phyloP scores from a whole-genome alignment of 768 basidiomycete genomes.

The Dentipellis fragilis region DNA sequence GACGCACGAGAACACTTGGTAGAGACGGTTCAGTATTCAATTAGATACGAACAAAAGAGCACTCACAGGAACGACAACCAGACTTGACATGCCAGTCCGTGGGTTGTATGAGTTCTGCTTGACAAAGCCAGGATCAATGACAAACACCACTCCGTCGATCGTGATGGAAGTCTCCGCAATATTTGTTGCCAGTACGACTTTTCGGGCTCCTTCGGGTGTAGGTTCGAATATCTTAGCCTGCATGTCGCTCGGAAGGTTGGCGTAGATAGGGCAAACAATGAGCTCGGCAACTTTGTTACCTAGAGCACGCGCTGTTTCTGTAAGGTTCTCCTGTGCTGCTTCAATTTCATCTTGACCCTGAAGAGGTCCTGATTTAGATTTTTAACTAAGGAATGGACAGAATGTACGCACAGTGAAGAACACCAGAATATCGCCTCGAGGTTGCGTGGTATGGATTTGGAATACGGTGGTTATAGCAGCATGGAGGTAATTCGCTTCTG shows the following conservation, averaged over 20 bases:
- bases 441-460: conserved; percentile 98
- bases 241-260: conserved; percentile 98
- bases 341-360: conserved; percentile 99
- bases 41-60: background rate
- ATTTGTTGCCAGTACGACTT: conserved; percentile 97
- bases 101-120: conserved; percentile 99
- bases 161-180: conserved; percentile 99
- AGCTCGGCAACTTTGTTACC: conserved; percentile 95
- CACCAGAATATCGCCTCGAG: conserved; percentile 93
- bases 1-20: conserved; percentile 89
- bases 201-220: conserved; percentile 90
- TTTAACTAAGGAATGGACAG: background rate
- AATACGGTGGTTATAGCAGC: conserved; percentile 98
- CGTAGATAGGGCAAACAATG: conserved; percentile 95
- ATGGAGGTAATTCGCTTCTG: conserved; percentile 97
- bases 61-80: conserved; percentile 89
- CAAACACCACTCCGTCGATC: conserved; percentile 98
- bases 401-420: conserved; percentile 73
- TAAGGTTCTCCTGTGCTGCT: conserved; percentile 89
- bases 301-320: conserved; percentile 88
- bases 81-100: conserved; percentile 94
- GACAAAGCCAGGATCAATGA: conserved; percentile 98
- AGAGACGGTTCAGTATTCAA: background rate
- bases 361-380: background rate
- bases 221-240: conserved; percentile 99